Base-by-base conservation (phyloP, 202 grass and related monocot species). In the Tripidium arundinaceum region DNA sequence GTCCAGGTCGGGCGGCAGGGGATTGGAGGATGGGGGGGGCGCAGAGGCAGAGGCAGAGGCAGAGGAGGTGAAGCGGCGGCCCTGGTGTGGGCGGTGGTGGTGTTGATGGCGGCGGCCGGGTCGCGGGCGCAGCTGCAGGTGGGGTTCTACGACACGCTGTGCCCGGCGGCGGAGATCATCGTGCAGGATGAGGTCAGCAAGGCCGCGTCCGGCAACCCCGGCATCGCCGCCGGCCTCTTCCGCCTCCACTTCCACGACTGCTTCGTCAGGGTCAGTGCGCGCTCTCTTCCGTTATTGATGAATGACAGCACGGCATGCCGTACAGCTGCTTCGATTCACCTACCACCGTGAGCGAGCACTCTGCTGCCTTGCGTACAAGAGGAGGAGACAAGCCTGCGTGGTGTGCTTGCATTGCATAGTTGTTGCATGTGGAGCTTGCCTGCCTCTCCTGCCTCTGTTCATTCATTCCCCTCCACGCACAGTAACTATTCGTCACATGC, bases 161-260 rank as follows among this genome's bases (percentile, higher is more conserved):
- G 94, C 85, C 91, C 94, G 2, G 87, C 87, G 74, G 91, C 91
- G 33, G 94, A 97, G 80, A 79, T 92, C 83, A 90, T 97, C 77
- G 83, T 97, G 18, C 61, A 83, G 54, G 85, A 92, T 60, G 94
- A 94, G 85, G 91, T 97, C 1, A 87, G 69, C 73, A 94, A 89
- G 76, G 91, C 74, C 0, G 77, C 81, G 7, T 84, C 75, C 4
- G 39, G 26, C 5, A 88, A 67, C 65, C 83, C 85, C 9, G 83
- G 83, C 89, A 41, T 84, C 9, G 87, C 80, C 5, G 86, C 93
- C 6, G 58, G 86, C 63, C 83, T 89, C 26, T 31, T 92, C 41
- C 92, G 92, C 52, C 25, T 94, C 50, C 89, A 92, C 70, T 94
- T 94, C 82, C 92, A 95, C 72, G 92, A 95, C 83, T 95, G 92